A percentile compares a stretch with the other conserved stretches of the same genome.
These are phyloP conservation scores for Puccinia triticina DNA, from an alignment of 1,284 basidiomycete species.

Conservation along the genomic window DNA sequence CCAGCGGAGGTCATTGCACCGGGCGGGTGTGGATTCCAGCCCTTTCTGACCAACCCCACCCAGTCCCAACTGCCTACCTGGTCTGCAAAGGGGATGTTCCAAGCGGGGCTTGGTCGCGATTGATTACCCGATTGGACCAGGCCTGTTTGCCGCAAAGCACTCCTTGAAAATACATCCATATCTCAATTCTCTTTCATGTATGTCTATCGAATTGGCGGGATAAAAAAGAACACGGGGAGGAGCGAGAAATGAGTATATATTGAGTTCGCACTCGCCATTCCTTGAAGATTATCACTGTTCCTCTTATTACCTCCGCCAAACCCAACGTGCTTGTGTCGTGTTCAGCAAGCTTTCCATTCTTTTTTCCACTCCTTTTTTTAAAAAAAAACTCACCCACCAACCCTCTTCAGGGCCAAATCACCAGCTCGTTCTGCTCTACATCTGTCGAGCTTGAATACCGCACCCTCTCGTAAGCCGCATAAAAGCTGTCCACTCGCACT, in stretches of 20 bases:
- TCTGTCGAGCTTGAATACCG: background rate
- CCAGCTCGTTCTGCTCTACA: background rate
- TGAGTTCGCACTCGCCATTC: background rate
- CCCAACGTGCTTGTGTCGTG: background rate
- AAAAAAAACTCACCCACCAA: too few species aligned
- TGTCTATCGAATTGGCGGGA: background rate
- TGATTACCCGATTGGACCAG: constrained; percentile 2
- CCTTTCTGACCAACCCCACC: too few species aligned
- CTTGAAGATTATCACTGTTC: background rate
- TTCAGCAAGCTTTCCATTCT: background rate
- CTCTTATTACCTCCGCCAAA: background rate
- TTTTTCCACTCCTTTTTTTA: background rate
- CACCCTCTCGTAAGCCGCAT: background rate
- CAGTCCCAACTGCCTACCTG: too few species aligned
- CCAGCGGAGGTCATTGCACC: background rate
- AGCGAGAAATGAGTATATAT: background rate
- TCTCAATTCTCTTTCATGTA: background rate
- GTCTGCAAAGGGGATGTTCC: too few species aligned
- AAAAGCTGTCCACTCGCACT: background rate
- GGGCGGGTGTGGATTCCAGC: too few species aligned
- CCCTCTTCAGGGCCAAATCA: background rate
- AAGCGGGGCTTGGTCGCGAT: too few species aligned
- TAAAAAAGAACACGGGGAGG: background rate
- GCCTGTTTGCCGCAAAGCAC: constrained; percentile 1
- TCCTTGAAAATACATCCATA: background rate